Base-by-base conservation (phyloP, 495 filamentous ascomycete genomes). In the Astrothelium macrocarpum region DNA sequence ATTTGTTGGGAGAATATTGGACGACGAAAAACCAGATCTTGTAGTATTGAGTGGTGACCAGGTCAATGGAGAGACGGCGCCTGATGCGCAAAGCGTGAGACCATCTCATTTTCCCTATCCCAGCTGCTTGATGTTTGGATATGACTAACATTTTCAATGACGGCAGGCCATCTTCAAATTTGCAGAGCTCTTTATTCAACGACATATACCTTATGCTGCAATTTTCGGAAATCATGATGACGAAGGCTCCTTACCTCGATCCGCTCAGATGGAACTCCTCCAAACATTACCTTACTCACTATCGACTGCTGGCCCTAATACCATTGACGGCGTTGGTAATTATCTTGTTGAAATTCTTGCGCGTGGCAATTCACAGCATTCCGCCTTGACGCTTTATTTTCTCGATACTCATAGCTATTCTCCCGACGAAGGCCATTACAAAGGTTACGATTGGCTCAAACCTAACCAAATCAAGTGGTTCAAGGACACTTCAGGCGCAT, bases 181-280 rank as follows among this genome's bases (percentile, higher is more conserved):
- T 65, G 91, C 90, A 20, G 87, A 90, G 64, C 78, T 93, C 2
- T 83, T 98, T 59, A 87, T 93, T 65, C 84, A 90, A 70, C 90
- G 87, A 71, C 88, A 89, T 67, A 88, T 96, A 46, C 95, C 94
- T 0, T 98, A 93, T 69, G 93, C 91, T 42, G 85, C 87, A 58
- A 97, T 98, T 62, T 95, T 97, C 70, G 94, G 94, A 46, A 98
- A 98, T 72, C 94, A 98, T 74, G 94, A 98, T 72, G 91, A 97
- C 72, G 93, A 97, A 79, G 89, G 89, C 18, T 81, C 90, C 59
- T 80, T 96, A 62, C 81, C 84, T 26, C 87, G 95, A 26, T 75
- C 80, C 3, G 83, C 83, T 3, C 85, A 90, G 66, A 97, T 97
- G 93, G 78, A 84, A 5, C 80, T 98, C 26, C 84, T 94, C 39